These are phyloP conservation scores for Chytriomyces hyalinus DNA, from an alignment of 192 early-diverging fungal genomes.

Conservation along the genomic window DNA sequence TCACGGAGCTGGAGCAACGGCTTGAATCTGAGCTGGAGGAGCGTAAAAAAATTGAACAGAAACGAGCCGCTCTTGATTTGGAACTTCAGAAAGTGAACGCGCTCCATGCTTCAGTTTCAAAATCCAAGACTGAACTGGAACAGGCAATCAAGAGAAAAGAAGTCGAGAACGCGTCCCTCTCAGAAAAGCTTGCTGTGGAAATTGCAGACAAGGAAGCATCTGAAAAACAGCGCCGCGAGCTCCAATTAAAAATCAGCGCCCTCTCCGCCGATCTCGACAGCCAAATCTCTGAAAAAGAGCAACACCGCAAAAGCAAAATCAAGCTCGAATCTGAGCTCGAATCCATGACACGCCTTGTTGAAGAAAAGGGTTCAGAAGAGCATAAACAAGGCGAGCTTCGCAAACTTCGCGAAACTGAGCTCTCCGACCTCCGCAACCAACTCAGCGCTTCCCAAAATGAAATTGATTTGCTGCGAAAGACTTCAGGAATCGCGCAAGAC, in stretches of 20 bases:
- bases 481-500: conserved; percentile 44
- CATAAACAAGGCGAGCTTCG: conserved; percentile 60
- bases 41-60: conserved; percentile 43
- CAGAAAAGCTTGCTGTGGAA: conserved; percentile 44
- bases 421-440: conserved; percentile 52
- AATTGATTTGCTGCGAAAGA: conserved; percentile 54
- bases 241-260: conserved; percentile 50
- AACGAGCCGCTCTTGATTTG: conserved; percentile 38
- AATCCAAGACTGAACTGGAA: conserved; percentile 51
- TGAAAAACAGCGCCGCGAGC: conserved; percentile 57
- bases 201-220: conserved; percentile 51
- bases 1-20: conserved; percentile 55
- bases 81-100: conserved; percentile 46
- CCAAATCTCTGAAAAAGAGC: conserved; percentile 55
- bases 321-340: conserved; percentile 56
- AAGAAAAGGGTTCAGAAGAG: conserved; percentile 61
- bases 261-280: conserved; percentile 49
- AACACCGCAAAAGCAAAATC: conserved; percentile 55
- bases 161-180: conserved; percentile 48
- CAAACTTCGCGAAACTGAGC: conserved; percentile 59
- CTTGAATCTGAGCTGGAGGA: conserved; percentile 55
- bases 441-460: conserved; percentile 49
- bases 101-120: conserved; percentile 45
- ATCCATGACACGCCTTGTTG: conserved; percentile 46
- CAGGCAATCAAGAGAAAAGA: conserved; percentile 51